These are phyloP conservation scores for Trichoderma sp. DNA, from an alignment of 2,329 filamentous ascomycete genomes.

Conservation along the genomic window DNA sequence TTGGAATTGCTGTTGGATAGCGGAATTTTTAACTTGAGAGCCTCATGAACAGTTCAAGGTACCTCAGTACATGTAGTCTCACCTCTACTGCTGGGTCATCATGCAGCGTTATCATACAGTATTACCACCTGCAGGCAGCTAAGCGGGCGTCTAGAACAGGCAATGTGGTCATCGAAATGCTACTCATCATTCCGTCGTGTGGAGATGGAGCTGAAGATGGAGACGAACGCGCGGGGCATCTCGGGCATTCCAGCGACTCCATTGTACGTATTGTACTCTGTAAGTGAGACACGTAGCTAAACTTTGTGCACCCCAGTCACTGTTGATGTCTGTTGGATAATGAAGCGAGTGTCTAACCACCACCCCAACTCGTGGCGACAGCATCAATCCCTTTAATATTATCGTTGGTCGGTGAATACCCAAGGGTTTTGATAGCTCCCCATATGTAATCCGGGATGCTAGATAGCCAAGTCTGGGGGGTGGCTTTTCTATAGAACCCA, in stretches of 20 bases:
- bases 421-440: background rate
- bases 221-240: background rate
- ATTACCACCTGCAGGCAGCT: background rate
- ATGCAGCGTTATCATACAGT: background rate
- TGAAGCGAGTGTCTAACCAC: no score
- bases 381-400: no score
- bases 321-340: no score
- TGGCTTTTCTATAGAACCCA: background rate
- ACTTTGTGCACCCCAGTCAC: no score
- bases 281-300: background rate
- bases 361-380: no score
- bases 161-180: background rate
- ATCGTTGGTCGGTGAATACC: background rate
- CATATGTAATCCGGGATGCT: background rate
- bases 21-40: background rate
- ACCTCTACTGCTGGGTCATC: no score
- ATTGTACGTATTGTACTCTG: background rate
- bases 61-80: background rate
- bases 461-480: background rate
- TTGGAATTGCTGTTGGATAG: fast-evolving
- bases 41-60: background rate
- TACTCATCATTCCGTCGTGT: background rate
- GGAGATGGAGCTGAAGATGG: background rate
- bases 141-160: background rate
- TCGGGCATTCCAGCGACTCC: background rate